Evolutionary conservation across 805 yeast genomes (phyloP).

Genomic region (Soucietia sequanensis): DNA sequence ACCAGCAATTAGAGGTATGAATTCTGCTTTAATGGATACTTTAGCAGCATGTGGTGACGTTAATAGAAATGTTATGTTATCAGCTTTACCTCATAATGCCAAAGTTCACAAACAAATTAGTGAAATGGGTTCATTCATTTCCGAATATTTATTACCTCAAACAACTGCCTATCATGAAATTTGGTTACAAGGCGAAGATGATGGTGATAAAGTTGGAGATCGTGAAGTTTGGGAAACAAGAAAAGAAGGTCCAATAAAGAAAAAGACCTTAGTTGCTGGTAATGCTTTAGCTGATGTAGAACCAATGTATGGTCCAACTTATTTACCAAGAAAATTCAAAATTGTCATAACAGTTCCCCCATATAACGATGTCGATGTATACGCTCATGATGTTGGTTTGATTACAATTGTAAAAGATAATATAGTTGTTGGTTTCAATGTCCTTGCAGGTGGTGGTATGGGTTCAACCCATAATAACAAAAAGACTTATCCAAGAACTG

Average conservation of each 20-base stretch:
- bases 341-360: conserved; percentile 95
- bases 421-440: conserved; percentile 75
- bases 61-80: conserved; percentile 89
- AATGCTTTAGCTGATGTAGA: conserved; percentile 78
- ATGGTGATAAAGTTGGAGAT: conserved; percentile 66
- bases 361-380: conserved; percentile 93
- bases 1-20: conserved; percentile 91
- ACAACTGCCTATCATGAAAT: conserved; percentile 97
- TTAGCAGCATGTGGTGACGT: conserved; percentile 99
- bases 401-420: conserved; percentile 78
- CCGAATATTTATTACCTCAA: conserved; percentile 81
- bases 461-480: conserved; percentile 96
- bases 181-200: conserved; percentile 88
- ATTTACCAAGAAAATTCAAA: conserved; percentile 94
- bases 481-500: conserved; percentile 95
- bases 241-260: conserved; percentile 73
- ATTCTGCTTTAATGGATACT: conserved; percentile 86
- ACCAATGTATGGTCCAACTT: conserved; percentile 83
- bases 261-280: conserved; percentile 83
- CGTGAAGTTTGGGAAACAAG: conserved; percentile 61
- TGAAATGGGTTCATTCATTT: conserved; percentile 58
- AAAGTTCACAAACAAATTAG: conserved; percentile 77
- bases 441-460: conserved; percentile 98
- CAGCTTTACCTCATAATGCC: conserved; percentile 86
- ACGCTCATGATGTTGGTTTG: conserved; percentile 92